phyloP scores from a whole-genome alignment of 2,329 filamentous ascomycete species.

The Fusarium goolgardi region DNA sequence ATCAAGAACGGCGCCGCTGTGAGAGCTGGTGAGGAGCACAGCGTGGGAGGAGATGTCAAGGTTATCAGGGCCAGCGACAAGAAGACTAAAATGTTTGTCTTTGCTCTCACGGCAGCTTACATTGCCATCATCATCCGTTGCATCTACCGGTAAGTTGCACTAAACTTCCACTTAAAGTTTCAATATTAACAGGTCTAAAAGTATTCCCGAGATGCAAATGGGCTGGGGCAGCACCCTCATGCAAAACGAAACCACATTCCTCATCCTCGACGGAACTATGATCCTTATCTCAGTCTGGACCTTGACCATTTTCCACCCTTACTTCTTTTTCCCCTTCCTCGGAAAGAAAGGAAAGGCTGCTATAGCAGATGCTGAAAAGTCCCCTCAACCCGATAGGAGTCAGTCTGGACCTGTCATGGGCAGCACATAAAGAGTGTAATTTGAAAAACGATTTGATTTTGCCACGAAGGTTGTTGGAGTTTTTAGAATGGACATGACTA shows the following conservation, averaged over 20 bases:
- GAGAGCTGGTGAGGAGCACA: constrained; percentile 2
- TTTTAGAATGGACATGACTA: neutral
- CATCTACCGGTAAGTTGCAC: constrained; percentile 27
- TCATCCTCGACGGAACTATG: constrained; percentile 38
- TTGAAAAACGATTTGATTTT: neutral
- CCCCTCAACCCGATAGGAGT: neutral
- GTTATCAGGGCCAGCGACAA: constrained; percentile 27
- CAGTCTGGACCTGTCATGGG: constrained; percentile 7
- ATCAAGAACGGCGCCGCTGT: constrained; percentile 27
- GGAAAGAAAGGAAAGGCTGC: constrained; percentile 15
- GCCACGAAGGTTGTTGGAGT: neutral
- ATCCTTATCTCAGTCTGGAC: constrained; percentile 35
- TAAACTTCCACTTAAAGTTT: too few species aligned
- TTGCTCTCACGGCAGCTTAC: constrained; percentile 18
- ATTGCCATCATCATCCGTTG: constrained; percentile 38
- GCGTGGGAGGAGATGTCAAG: neutral
- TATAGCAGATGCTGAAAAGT: constrained; percentile 6
- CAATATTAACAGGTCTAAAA: neutral
- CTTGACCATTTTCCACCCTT: constrained; percentile 33
- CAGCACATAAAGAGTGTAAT: neutral
- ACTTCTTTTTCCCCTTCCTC: constrained; percentile 35
- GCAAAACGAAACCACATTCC: constrained; percentile 39
- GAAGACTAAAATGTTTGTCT: constrained; percentile 37
- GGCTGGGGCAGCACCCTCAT: constrained; percentile 39
- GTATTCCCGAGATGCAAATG: constrained; percentile 41